Evolutionary conservation across 768 basidiomycete species (phyloP).

Genomic region (Phaeotremella fagi): DNA sequence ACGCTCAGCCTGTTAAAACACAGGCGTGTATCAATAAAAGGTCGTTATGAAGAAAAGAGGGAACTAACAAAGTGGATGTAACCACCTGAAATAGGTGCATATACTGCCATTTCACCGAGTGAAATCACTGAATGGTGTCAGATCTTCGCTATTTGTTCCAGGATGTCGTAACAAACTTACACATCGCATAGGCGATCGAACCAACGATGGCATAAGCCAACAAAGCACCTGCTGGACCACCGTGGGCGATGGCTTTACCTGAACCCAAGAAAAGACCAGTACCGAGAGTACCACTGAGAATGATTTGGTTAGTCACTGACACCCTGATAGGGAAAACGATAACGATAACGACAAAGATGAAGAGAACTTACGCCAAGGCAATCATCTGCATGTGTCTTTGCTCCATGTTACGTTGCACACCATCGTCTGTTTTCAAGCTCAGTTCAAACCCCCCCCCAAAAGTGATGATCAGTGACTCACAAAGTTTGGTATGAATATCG

Average conservation of each 20-base stretch:
- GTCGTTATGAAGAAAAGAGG: background rate
- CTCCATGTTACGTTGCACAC: constrained; percentile 60
- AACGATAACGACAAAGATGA: constrained; percentile 9
- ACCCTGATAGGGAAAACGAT: constrained; percentile 41
- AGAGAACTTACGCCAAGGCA: constrained; percentile 23
- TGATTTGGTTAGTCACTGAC: background rate
- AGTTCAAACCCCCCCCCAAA: background rate
- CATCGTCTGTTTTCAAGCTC: constrained; percentile 49
- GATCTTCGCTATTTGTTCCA: constrained; percentile 39
- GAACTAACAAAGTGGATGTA: constrained; percentile 54
- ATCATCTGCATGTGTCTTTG: constrained; percentile 36
- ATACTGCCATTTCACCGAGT: constrained; percentile 73
- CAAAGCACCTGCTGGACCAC: constrained; percentile 27
- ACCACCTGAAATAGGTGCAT: constrained; percentile 71
- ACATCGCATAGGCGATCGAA: constrained; percentile 23
- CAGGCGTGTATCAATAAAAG: background rate
- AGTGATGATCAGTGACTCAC: constrained; percentile 6
- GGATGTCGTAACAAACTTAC: constrained; percentile 3
- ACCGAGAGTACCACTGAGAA: constrained; percentile 8
- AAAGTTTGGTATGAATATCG: constrained; percentile 27
- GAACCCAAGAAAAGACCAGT: constrained; percentile 21
- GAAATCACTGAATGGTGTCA: constrained; percentile 66
- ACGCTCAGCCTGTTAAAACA: constrained; percentile 6
- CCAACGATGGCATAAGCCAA: constrained; percentile 21
- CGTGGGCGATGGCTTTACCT: constrained; percentile 29